These are phyloP conservation scores for Stereocaulon alpinum DNA, from an alignment of 495 filamentous ascomycete genomes.

Conservation along the genomic window DNA sequence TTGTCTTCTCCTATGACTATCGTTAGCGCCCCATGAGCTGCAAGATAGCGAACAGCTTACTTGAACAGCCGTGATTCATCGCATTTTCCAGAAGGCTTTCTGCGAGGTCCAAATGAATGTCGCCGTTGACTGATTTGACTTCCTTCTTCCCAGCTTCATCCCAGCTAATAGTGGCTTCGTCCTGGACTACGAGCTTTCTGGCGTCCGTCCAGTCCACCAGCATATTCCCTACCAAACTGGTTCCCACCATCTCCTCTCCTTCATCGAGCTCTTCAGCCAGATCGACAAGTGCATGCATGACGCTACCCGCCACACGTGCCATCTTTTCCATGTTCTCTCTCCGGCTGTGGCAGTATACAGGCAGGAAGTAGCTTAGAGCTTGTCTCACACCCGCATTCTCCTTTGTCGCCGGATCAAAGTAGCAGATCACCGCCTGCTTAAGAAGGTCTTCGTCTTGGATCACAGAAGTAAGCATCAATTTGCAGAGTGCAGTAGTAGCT, in stretches of 20 bases:
- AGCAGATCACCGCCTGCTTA: conserved; percentile 68
- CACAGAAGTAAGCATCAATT: conserved; percentile 63
- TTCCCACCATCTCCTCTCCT: conserved; percentile 70
- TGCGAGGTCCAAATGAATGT: conserved; percentile 60
- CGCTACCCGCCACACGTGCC: conserved; percentile 55
- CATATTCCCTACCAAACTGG: conserved; percentile 64
- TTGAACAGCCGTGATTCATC: conserved; percentile 39
- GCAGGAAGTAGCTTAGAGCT: conserved; percentile 87
- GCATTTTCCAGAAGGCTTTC: conserved; percentile 50
- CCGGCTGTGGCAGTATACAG: conserved; percentile 82
- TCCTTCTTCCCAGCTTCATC: conserved; percentile 36
- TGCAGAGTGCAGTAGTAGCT: conserved; percentile 72
- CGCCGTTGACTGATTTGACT: conserved; percentile 46
- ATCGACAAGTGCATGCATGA: conserved; percentile 51
- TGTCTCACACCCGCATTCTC: conserved; percentile 83
- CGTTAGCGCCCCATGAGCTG: conserved; percentile 31
- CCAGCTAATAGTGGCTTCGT: conserved; percentile 41
- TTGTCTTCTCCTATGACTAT: conserved; percentile 61
- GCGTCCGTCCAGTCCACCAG: conserved; percentile 95
- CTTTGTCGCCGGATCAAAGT: conserved; percentile 80
- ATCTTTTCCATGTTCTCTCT: conserved; percentile 71
- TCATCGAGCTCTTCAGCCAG: conserved; percentile 52
- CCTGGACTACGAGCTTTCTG: conserved; percentile 65
- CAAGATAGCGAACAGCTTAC: conserved; percentile 39
- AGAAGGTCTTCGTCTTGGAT: conserved; percentile 61